Evolutionary conservation across 495 filamentous ascomycete species (phyloP).

Genomic region (Xylaria cubensis): DNA sequence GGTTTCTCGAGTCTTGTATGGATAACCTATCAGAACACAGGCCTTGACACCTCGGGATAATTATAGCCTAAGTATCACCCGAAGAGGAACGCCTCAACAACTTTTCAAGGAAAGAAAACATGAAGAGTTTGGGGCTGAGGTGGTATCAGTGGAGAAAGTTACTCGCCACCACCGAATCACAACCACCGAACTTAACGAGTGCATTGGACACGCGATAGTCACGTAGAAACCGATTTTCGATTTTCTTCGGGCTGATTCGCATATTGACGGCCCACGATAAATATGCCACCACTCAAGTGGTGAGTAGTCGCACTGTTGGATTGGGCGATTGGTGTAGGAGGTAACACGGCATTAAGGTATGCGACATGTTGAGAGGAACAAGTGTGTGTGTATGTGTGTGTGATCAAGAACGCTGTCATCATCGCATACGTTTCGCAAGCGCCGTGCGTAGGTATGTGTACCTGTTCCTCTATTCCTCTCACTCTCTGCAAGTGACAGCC

Average conservation of each 20-base stretch:
- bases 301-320: conserved; percentile 5
- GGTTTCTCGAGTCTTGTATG: not conserved
- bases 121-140: conserved; percentile 17
- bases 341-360: conserved; percentile 21
- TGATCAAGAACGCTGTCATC: conserved; percentile 19
- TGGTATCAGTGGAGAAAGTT: conserved; percentile 17
- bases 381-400: not conserved
- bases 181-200: not conserved
- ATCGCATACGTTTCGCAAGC: conserved; percentile 16
- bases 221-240: not conserved
- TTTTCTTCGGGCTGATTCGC: conserved; percentile 1
- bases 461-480: not conserved
- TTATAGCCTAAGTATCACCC: not conserved
- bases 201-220: conserved; percentile 8
- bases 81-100: not conserved
- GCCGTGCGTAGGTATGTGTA: not conserved
- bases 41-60: not conserved
- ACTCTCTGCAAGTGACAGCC: conserved; percentile 41
- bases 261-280: conserved; percentile 18
- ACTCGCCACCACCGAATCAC: conserved; percentile 25
- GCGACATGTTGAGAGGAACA: conserved; percentile 3
- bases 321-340: conserved; percentile 12
- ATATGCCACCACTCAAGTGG: conserved; percentile 15
- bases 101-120: not conserved
- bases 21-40: not conserved